Evolutionary conservation across 352 stramenopile genomes (phyloP).

Genomic region (Phytophthora multivora): DNA sequence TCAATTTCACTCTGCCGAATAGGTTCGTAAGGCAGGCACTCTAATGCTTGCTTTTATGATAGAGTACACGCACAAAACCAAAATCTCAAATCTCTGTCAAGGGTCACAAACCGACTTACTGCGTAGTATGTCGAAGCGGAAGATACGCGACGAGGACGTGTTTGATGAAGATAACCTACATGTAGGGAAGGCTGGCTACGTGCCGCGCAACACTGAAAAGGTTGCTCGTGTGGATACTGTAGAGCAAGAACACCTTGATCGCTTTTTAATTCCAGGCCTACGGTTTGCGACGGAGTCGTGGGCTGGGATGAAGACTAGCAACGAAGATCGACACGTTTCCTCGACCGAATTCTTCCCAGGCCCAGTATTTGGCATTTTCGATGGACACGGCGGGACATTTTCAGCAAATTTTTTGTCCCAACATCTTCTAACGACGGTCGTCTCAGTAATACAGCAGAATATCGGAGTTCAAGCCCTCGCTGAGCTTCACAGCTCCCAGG

Average conservation of each 20-base stretch:
- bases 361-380: conserved; percentile 60
- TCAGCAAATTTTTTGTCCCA: conserved; percentile 49
- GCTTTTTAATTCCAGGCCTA: conserved; percentile 36
- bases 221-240: not conserved
- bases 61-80: conserved; percentile 4
- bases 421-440: conserved; percentile 48
- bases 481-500: conserved; percentile 17
- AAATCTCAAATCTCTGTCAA: conserved; percentile 2
- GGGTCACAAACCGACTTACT: conserved; percentile 14
- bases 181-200: conserved; percentile 4
- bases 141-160: conserved; percentile 23
- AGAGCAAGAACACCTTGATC: not conserved
- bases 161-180: conserved; percentile 7
- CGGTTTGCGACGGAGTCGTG: conserved; percentile 60
- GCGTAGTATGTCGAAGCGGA: conserved; percentile 45
- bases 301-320: conserved; percentile 55
- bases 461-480: conserved; percentile 30
- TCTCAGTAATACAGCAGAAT: conserved; percentile 30
- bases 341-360: conserved; percentile 45
- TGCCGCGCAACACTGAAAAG: not conserved
- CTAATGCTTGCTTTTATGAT: no score
- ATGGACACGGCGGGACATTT: conserved; percentile 64
- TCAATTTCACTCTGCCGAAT: conserved; percentile 33
- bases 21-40: not conserved
- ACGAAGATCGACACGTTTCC: conserved; percentile 59